Base-by-base conservation (phyloP, 2,329 filamentous ascomycete genomes). In the Claviceps africana region DNA sequence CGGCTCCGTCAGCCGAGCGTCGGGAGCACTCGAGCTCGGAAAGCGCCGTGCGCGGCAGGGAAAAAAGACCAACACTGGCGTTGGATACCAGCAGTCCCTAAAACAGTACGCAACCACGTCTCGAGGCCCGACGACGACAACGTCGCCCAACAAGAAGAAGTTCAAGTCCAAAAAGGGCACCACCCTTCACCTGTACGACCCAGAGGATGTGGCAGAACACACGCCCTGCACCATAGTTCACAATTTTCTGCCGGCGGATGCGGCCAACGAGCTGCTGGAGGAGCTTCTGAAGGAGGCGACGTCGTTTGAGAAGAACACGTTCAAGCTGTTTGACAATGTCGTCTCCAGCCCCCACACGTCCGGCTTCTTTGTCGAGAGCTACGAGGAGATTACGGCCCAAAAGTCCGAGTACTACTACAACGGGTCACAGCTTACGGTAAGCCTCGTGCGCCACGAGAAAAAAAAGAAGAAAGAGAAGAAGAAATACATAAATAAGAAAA, bases 191-290 rank as follows among this genome's bases (percentile, higher is more conserved):
- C 73, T 97, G 0, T 97, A 86, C 66, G 81, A 86, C 43, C 86
- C 90, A 0, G 73, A 81, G 40, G 89, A 95, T 59, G 80, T 97
- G 46, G 85, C 87, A 48, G 75, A 79, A 25, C 79, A 95, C 62
- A 95, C 91, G 0, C 89, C 93, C 1, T 96, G 90, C 68, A 90
- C 87, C 11, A 86, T 97, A 57, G 82, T 96, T 52, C 89, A 95
- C 67, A 93, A 95, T 61, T 96, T 97, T 59, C 73, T 98, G 0
- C 82, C 88, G 0, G 31, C 74, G 0, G 72, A 82, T 2, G 75
- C 86, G 54, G 91, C 93, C 40, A 84, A 88, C 57, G 73, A 76
- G 1, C 73, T 98, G 13, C 72, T 97, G 1, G 65, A 67, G 33
- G 90, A 97, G 64, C 74, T 97, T 39, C 68, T 96, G 1, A 69